Evolutionary conservation across 768 basidiomycete genomes (phyloP), one percentile per base, ranked within the genome.

Genomic region (Crucibulum laeve): DNA sequence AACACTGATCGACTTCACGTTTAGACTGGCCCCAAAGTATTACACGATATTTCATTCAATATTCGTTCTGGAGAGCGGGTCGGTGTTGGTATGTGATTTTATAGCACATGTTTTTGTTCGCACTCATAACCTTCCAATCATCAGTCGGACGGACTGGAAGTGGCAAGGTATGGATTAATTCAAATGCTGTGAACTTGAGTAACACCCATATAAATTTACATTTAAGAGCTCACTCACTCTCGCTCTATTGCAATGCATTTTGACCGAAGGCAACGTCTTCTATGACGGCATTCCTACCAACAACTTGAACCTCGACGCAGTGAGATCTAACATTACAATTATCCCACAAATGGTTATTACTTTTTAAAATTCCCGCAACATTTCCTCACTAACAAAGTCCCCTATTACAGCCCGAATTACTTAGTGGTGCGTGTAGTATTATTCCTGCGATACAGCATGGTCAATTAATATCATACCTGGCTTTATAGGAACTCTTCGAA

Each of bases 241-340:
- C 15, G 69, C 79, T 0, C 63, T 82, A 14, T 58, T 82, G 23
- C 67, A 77, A 1, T 68, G 74, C 55, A 77, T 82, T 26, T 67
- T 65, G 18, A 77, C 75, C 3, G 68, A 70, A 26, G 80, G 80
- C 0, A 59, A 59, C 13, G 71, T 82, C 8, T 64, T 63, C 44
- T 78, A 74, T 42, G 80, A 82, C 46, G 77, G 74, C 11, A 44
- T 71, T 15, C 62, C 61, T 30, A 76, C 71, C 0, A 55, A 61
- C 32, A 53, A 58, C 3, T 57, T 82, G 45, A 80, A 80, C 49
- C 60, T 82, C 15, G 69, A 81, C 44, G 68, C 63, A 11, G 58
- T 82, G 22, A 62, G 81, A 17, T 63, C 69, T 1, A 71, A 68
- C 40, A 72, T 83, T 43, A 82, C 79, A 1, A 76, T 80, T 51